Conservation (phyloP, 208 protist species). For the Wallacemonas rigidus region DNA sequence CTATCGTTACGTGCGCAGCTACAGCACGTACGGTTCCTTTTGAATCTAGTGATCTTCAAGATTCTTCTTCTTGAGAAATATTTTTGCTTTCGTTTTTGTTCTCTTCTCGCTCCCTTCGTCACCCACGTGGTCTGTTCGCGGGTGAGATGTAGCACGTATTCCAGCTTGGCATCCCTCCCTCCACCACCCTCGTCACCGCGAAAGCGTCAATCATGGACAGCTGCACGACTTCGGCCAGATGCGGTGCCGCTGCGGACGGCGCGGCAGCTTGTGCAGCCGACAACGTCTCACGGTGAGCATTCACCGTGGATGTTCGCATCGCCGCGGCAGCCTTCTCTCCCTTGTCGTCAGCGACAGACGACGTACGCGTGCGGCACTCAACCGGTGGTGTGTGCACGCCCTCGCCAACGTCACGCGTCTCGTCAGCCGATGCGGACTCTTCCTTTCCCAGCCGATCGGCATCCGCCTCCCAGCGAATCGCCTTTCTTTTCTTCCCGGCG, state of each 20-base stretch:
- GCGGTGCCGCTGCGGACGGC: constrained; percentile 20
- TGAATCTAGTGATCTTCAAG: too few relatives aligned
- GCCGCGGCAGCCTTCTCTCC: neutral
- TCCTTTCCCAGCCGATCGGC: neutral
- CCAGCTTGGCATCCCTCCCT: constrained; percentile 30
- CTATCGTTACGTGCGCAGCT: too few relatives aligned
- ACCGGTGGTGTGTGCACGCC: neutral
- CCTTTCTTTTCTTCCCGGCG: neutral
- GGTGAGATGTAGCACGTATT: constrained; percentile 23
- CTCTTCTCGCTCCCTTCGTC: too few relatives aligned
- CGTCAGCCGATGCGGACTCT: neutral
- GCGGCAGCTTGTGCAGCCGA: constrained; percentile 34
- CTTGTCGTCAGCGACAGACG: neutral
- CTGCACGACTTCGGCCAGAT: constrained; percentile 36
- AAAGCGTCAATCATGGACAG: constrained; percentile 29
- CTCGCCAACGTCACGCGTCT: neutral
- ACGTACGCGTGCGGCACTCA: neutral
- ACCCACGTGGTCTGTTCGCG: too few relatives aligned
- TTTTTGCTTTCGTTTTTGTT: neutral
- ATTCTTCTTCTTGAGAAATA: too few relatives aligned
- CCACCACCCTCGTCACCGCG: constrained; percentile 19
- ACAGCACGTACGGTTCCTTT: too few relatives aligned
- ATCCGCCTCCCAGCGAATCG: neutral
- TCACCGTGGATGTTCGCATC: neutral
- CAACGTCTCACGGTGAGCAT: constrained; percentile 42